A percentile compares a stretch with the other conserved stretches of the same genome.
Conservation (phyloP, 2,329 filamentous ascomycete species). For the Sporothrix curviconia region DNA sequence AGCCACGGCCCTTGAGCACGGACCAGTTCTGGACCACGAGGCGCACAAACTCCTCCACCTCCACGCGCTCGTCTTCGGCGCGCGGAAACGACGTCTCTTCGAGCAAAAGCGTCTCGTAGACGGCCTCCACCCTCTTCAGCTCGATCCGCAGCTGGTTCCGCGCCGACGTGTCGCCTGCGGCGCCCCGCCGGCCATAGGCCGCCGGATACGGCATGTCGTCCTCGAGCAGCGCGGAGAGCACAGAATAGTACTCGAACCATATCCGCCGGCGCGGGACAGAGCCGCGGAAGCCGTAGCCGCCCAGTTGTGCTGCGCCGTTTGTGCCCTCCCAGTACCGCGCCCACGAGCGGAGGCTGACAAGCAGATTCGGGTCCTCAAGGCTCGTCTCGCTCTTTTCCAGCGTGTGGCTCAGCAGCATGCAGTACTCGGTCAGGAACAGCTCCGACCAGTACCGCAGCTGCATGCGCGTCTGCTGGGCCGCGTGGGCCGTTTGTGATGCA, state of each 20-base stretch:
- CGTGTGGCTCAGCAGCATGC: slow-evolving; percentile 59
- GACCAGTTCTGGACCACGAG: slow-evolving; percentile 80
- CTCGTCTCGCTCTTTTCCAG: slow-evolving; percentile 45
- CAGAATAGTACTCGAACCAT: slow-evolving; percentile 80
- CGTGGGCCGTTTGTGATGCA: slow-evolving; percentile 52
- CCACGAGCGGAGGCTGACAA: slow-evolving; percentile 61
- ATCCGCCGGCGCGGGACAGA: slow-evolving; percentile 59
- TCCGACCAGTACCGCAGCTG: slow-evolving; percentile 76
- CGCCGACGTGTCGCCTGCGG: slow-evolving; percentile 40
- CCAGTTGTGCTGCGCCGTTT: slow-evolving; percentile 39
- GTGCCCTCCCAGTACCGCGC: slow-evolving; percentile 57
- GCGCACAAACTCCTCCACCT: slow-evolving; percentile 76
- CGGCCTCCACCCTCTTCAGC: slow-evolving; percentile 68
- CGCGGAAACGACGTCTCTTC: slow-evolving; percentile 76
- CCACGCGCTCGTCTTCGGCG: slow-evolving; percentile 68
- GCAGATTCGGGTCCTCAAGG: slow-evolving; percentile 45
- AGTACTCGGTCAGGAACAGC: slow-evolving; percentile 67
- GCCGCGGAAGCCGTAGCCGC: slow-evolving; percentile 53
- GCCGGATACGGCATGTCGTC: slow-evolving; percentile 55
- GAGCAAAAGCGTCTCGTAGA: slow-evolving; percentile 74
- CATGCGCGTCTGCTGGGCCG: slow-evolving; percentile 46
- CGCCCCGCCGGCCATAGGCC: slow-evolving; percentile 34
- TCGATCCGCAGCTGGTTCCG: slow-evolving; percentile 65
- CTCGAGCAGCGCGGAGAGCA: slow-evolving; percentile 69
- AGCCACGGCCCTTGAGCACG: slow-evolving; percentile 69